These are phyloP conservation scores for Phytophthora pistaciae DNA, from an alignment of 352 stramenopile genomes.

Conservation along the genomic window DNA sequence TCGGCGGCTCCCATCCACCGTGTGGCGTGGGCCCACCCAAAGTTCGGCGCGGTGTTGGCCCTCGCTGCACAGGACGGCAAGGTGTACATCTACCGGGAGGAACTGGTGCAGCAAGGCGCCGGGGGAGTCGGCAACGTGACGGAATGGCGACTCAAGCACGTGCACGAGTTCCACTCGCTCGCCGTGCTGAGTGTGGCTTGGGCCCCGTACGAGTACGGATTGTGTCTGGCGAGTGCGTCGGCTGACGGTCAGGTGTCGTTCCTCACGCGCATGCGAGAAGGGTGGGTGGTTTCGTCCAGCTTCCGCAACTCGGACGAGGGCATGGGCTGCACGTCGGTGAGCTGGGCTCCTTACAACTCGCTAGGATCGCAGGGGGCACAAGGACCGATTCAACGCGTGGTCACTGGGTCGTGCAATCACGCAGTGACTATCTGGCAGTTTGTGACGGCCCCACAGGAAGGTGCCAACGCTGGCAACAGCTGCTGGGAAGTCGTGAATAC, in stretches of 20 bases:
- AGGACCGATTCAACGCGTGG: conserved; percentile 77
- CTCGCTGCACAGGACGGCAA: conserved; percentile 81
- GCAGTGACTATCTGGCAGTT: conserved; percentile 73
- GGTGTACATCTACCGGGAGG: conserved; percentile 89
- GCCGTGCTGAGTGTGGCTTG: conserved; percentile 85
- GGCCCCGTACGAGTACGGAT: conserved; percentile 89
- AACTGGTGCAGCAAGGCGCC: conserved; percentile 60
- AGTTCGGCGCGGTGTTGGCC: conserved; percentile 86
- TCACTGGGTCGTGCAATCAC: conserved; percentile 77
- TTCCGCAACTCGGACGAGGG: conserved; percentile 82
- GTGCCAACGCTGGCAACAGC: conserved; percentile 26
- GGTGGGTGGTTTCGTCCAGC: conserved; percentile 82
- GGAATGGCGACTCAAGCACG: conserved; percentile 81
- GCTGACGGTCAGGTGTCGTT: conserved; percentile 88
- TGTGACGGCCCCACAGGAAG: conserved; percentile 43
- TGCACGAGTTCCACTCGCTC: conserved; percentile 77
- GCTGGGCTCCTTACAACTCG: conserved; percentile 90
- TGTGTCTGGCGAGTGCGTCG: conserved; percentile 81
- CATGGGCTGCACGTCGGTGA: conserved; percentile 80
- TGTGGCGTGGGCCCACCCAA: conserved; percentile 87
- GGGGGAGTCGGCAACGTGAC: conserved; percentile 47
- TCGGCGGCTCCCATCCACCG: conserved; percentile 77
- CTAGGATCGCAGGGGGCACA: conserved; percentile 74
- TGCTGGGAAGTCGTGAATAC: conserved; percentile 52
- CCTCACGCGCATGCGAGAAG: conserved; percentile 82